Base-by-base conservation (phyloP, 371 early-diverging fungal species). In the Dentiscutata heterogama region DNA sequence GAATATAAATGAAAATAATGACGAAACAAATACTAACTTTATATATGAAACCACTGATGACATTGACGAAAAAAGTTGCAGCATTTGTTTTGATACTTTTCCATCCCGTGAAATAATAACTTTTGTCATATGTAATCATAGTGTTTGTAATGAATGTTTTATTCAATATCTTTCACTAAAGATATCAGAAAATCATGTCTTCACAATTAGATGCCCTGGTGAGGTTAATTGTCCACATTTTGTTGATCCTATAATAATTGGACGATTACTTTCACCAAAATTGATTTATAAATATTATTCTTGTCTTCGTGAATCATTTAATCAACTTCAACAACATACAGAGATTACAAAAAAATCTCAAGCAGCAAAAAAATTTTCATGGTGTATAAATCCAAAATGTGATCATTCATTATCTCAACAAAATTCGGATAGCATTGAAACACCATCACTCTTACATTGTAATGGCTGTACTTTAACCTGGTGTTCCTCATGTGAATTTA, bases 241-340 rank as follows among this genome's bases (percentile, higher is more conserved):
- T 18, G 78, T 78, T 13, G 78, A 78, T 20, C 78, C 78, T 27
- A 78, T 67, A 25, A 78, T 65, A 18, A 78, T 78, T 67, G 78
- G 78, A 7, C 31, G 65, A 58, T 42, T 78, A 25, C 42, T 78
- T 20, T 78, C 78, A 35, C n/a, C 20, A 13, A 31, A 78, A 51
- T 35, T 78, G 14, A 22, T 31, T 29, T 46, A n/a, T 13, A 78
- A 78, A 53, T 78, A 78, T 67, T 50, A 67, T 67, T 27, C 67
- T 27, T 78, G 78, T 63, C 58, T 78, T 50, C 78, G 67, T 22
- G 65, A 78, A 13, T 60, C 61, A 3, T 78, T 78, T 51, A 39
- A 35, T 25, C 65, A 78, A 25, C 78, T 78, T 25, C 67, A 78
- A 50, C 70, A 78, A 39, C 16, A 39, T 22, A 27, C 65, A 20